Percentiles rank a stretch among this genome's conserved stretches.
Conservation (phyloP, 352 stramenopile species). For the Aphanomyces astaci region DNA sequence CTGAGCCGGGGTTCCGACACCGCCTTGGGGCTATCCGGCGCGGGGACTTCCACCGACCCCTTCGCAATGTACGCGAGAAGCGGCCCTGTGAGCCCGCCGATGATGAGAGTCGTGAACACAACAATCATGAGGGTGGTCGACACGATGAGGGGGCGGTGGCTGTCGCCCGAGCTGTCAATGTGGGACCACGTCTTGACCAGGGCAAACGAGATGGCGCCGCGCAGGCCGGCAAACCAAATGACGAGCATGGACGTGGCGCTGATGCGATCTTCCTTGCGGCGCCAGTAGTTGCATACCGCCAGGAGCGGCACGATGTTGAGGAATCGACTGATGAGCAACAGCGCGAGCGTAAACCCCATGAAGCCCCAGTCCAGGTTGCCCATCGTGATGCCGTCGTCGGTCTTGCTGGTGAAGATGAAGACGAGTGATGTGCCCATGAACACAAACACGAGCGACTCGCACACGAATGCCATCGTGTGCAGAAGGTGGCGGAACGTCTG, state of each 20-base stretch:
- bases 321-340: constrained; percentile 60
- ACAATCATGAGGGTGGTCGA: constrained; percentile 83
- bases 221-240: constrained; percentile 90
- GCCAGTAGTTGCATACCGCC: constrained; percentile 61
- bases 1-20: constrained; percentile 22
- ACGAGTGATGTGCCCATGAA: constrained; percentile 83
- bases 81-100: constrained; percentile 66
- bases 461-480: constrained; percentile 74
- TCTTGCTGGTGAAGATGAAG: constrained; percentile 70
- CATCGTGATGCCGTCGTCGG: constrained; percentile 48
- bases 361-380: constrained; percentile 78
- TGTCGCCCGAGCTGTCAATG: constrained; percentile 50
- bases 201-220: constrained; percentile 90
- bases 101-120: constrained; percentile 77
- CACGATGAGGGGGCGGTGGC: constrained; percentile 73
- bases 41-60: constrained; percentile 18
- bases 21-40: constrained; percentile 22
- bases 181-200: constrained; percentile 83
- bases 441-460: constrained; percentile 77
- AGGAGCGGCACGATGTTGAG: constrained; percentile 74
- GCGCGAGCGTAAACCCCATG: constrained; percentile 63
- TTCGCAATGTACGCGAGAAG: constrained; percentile 49
- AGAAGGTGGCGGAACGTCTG: constrained; percentile 78
- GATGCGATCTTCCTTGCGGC: constrained; percentile 47
- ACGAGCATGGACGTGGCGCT: constrained; percentile 65